Percentiles rank a stretch among this genome's conserved stretches.
Evolutionary conservation across 202 grass and related monocot genomes (phyloP).

Genomic region (Zoysia matrella): DNA sequence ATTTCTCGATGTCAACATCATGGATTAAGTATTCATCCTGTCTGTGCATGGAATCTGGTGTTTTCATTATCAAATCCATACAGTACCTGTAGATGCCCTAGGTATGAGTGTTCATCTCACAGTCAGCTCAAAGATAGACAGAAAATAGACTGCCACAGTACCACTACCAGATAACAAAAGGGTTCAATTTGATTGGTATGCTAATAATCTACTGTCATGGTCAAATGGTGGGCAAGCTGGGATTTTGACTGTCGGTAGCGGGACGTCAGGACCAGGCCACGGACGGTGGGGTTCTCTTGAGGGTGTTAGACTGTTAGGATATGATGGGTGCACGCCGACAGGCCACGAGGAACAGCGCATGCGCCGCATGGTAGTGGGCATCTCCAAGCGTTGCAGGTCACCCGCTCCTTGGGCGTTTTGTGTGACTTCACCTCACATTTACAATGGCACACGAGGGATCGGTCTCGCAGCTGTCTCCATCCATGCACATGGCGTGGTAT

Average conservation of each 20-base stretch:
- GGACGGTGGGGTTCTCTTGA: constrained; percentile 36
- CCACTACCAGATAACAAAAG: constrained; percentile 3
- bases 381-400: constrained; percentile 53
- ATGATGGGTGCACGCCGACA: constrained; percentile 20
- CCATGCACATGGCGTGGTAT: constrained; percentile 54
- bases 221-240: no score
- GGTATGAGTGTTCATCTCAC: constrained; percentile 44
- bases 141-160: constrained; percentile 1
- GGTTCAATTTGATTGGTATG: background rate
- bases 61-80: constrained; percentile 42
- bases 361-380: constrained; percentile 18
- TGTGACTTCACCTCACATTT: constrained; percentile 25
- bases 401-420: constrained; percentile 56
- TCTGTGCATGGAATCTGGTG: constrained; percentile 51
- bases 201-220: constrained; percentile 17
- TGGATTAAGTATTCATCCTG: constrained; percentile 53
- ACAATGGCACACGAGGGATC: background rate
- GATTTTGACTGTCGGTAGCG: constrained; percentile 62
- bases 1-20: constrained; percentile 45
- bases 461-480: constrained; percentile 46
- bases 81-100: constrained; percentile 41
- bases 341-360: constrained; percentile 24
- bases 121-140: constrained; percentile 29
- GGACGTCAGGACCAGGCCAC: constrained; percentile 33
- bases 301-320: constrained; percentile 9